Base-by-base conservation (phyloP, 1,284 basidiomycete genomes). In the Cryptococcus jaspeensis region DNA sequence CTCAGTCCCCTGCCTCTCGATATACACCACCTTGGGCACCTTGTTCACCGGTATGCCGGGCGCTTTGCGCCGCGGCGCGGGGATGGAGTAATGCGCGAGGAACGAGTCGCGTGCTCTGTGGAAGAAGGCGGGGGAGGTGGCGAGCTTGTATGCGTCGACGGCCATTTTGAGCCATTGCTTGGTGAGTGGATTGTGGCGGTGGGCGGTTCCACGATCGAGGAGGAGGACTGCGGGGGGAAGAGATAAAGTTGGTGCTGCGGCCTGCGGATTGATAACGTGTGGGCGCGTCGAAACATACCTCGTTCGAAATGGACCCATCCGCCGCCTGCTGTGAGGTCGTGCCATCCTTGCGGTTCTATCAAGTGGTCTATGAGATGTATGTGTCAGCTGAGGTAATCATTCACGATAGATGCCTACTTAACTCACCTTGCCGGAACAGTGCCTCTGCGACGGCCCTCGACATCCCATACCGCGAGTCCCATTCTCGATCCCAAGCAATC, bases 81-180 rank as follows among this genome's bases (percentile, higher is more conserved):
- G 52, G 6, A 58, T 53, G 12, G 25, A 18, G 15, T 50, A 58
- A 28, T 50, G 41, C 13, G 22, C 20, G 12, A 44, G 28, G 28
- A 50, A 50, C 9, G 18, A 37, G 35, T 40, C 38, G 47, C 38
- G 51, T n/a, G 38, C 15, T n/a, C 45, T 32, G 32, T 25, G 9
- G 18, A 59, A 58, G 37, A 52, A 47, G 1, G 43, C n/a, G 0
- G 50, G 16, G 3, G 55, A 59, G 32, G 58, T 58, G 28, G 53
- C 52, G 22, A 55, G 38, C 11, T 54, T 47, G 25, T 66, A 57
- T 20, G 63, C 56, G 28, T 55, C 55, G 7, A 68, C 20, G 5
- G 66, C 49, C 66, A 66, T 66, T 54, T 70, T 70, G 55, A 63
- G 59, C 68, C 68, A 70, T 40, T 50, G 36, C 1, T 61, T 46